Conservation (phyloP, 1,284 basidiomycete genomes). For the Pseudozyma sp. region DNA sequence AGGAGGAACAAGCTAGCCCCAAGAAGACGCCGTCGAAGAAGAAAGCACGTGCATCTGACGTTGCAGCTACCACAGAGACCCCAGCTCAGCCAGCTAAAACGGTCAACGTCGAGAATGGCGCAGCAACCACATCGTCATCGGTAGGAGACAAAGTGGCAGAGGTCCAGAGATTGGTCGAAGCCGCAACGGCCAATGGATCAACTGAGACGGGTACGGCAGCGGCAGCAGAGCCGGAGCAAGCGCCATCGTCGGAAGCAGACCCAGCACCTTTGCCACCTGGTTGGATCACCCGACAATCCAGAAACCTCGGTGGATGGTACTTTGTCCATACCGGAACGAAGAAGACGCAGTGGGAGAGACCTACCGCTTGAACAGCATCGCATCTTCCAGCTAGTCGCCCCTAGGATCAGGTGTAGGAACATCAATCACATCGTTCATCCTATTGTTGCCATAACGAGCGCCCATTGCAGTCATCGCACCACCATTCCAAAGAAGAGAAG, state of each 20-base stretch:
- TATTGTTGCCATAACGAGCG: too few species aligned
- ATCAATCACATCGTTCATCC: not conserved
- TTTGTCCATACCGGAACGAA: constrained; percentile 40
- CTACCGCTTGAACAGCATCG: constrained; percentile 12
- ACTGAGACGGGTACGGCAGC: not conserved
- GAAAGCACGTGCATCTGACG: constrained; percentile 3
- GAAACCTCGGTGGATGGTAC: constrained; percentile 30
- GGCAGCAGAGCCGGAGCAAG: constrained; percentile 10
- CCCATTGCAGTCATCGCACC: too few species aligned
- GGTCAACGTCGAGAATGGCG: not conserved
- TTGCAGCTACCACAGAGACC: not conserved
- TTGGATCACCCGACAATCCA: constrained; percentile 25
- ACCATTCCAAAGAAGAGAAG: not conserved
- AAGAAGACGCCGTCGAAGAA: constrained; percentile 21
- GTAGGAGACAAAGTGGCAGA: not conserved
- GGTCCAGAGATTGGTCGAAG: not conserved
- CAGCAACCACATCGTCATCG: not conserved
- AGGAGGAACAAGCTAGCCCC: constrained; percentile 9
- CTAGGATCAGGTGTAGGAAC: not conserved
- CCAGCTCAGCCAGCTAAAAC: constrained; percentile 1
- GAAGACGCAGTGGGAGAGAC: constrained; percentile 48
- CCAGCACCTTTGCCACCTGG: constrained; percentile 31
- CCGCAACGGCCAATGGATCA: not conserved
- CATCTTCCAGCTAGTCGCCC: not conserved
- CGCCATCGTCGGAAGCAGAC: constrained; percentile 14